A percentile compares a stretch with the other conserved stretches of the same genome.
These are phyloP conservation scores for Gossypium bickii DNA, from an alignment of 345 rosid genomes.

Conservation along the genomic window DNA sequence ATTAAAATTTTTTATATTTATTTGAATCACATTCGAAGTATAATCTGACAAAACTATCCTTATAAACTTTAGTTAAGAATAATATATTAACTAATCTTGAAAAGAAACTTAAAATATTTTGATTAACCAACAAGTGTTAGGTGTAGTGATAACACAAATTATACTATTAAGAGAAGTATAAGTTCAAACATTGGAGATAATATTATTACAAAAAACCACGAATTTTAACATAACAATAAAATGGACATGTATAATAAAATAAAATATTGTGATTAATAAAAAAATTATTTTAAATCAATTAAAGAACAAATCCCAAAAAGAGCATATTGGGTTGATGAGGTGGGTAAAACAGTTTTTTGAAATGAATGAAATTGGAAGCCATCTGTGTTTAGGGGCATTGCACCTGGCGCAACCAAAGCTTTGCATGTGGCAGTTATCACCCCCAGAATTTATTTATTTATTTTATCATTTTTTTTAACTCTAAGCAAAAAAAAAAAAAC, in stretches of 20 bases:
- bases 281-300: background rate
- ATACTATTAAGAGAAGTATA: no score
- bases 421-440: constrained; percentile 33
- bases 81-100: no score
- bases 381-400: constrained; percentile 29
- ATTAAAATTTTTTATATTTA: no score
- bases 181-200: fast-evolving
- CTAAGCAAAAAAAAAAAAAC: background rate
- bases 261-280: background rate
- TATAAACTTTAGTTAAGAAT: no score
- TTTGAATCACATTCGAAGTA: no score
- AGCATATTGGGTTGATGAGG: constrained; percentile 18
- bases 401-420: constrained; percentile 39
- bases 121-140: no score
- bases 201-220: no score
- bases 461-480: background rate
- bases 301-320: background rate
- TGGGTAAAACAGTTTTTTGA: constrained; percentile 28
- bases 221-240: no score
- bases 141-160: fast-evolving
- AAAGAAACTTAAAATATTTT: no score
- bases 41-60: no score
- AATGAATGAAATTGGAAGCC: constrained; percentile 1
- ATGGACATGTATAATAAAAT: no score
- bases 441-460: background rate